Conservation (phyloP, 768 basidiomycete genomes). For the Hericium erinaceus region DNA sequence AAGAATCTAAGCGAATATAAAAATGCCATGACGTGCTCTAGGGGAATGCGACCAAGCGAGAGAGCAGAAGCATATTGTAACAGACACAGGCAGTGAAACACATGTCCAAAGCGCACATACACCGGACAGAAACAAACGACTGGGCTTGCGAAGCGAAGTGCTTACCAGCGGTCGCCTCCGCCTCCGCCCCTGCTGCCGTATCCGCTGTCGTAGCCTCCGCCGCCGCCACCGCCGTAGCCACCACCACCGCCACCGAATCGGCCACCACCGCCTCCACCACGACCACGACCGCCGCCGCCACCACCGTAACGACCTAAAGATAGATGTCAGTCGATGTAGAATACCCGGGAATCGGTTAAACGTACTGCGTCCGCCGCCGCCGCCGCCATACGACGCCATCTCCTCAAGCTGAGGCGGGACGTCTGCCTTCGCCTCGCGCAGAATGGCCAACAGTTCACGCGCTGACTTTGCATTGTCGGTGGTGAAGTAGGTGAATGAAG, state of each 20-base stretch:
- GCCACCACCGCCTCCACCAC: slow-evolving; percentile 34
- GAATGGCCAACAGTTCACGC: slow-evolving; percentile 79
- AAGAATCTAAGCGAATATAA: background rate
- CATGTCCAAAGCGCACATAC: background rate
- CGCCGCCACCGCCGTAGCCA: slow-evolving; percentile 30
- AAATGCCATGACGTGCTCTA: background rate
- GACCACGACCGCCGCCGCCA: slow-evolving; percentile 37
- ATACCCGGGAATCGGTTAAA: slow-evolving; percentile 2
- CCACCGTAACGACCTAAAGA: slow-evolving; percentile 50
- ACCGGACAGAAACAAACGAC: background rate
- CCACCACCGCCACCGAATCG: slow-evolving; percentile 31
- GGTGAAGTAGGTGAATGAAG: slow-evolving; percentile 93
- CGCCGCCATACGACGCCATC: slow-evolving; percentile 82
- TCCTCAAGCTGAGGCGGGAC: slow-evolving; percentile 88
- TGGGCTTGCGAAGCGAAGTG: background rate
- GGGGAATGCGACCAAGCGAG: background rate
- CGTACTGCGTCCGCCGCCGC: slow-evolving; percentile 68
- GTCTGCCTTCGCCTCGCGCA: slow-evolving; percentile 78
- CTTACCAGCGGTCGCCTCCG: slow-evolving; percentile 25
- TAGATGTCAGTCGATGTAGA: slow-evolving; percentile 2
- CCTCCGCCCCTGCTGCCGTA: slow-evolving; percentile 22
- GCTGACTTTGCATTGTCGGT: slow-evolving; percentile 93
- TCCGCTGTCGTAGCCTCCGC: slow-evolving; percentile 34
- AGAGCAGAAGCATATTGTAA: background rate
- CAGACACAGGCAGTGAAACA: background rate